These are phyloP conservation scores for Triticum urartu DNA, from an alignment of 176 grass and related monocot species.

Conservation along the genomic window DNA sequence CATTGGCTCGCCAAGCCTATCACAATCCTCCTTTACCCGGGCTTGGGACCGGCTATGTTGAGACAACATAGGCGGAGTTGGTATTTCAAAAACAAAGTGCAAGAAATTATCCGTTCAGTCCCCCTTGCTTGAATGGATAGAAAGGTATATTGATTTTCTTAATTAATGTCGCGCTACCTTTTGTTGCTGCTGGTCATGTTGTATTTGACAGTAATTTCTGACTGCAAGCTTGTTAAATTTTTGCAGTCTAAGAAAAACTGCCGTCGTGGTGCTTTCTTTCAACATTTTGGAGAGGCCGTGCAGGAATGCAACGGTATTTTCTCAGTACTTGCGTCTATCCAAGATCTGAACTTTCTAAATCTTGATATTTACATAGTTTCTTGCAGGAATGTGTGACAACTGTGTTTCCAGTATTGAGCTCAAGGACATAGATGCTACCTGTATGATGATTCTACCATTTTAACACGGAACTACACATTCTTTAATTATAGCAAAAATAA, in stretches of 20 bases:
- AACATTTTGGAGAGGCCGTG: conserved; percentile 78
- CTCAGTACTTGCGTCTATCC: neutral
- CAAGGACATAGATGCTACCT: conserved; percentile 46
- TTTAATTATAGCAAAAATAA: conserved; percentile 1
- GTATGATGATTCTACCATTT: conserved; percentile 36
- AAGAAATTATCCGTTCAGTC: neutral
- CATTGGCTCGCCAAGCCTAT: too few species aligned
- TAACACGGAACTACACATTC: neutral
- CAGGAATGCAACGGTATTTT: conserved; percentile 84
- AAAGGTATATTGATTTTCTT: neutral
- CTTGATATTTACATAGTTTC: conserved; percentile 15
- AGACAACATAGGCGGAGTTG: neutral
- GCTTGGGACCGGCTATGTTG: too few species aligned
- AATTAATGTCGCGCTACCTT: neutral
- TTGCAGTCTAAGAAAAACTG: conserved; percentile 77
- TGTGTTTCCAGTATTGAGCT: conserved; percentile 43
- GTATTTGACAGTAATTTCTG: neutral
- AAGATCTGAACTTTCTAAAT: conserved; percentile 4
- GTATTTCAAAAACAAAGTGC: neutral
- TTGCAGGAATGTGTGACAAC: conserved; percentile 56
- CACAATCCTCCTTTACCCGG: too few species aligned
- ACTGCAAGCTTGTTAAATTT: conserved; percentile 25
- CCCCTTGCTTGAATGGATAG: neutral
- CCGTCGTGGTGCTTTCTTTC: conserved; percentile 74
- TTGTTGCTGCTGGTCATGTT: neutral